Evolutionary conservation across 2,329 filamentous ascomycete species (phyloP).

Genomic region (Xylaria multiplex): DNA sequence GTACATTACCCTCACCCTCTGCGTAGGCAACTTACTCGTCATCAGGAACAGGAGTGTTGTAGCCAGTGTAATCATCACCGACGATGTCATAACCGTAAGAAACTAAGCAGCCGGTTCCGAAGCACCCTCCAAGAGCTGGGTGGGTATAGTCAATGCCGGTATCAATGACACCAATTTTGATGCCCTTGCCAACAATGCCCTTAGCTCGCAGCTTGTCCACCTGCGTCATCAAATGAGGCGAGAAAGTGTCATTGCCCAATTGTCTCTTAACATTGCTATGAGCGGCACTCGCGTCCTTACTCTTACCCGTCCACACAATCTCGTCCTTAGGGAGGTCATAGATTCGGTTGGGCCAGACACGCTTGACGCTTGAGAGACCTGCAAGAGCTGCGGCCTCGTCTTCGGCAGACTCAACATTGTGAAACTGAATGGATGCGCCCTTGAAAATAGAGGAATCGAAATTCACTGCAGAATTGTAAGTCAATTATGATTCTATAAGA

Average conservation of each 20-base stretch:
- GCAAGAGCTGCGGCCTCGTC: slow-evolving; percentile 55
- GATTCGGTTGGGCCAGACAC: slow-evolving; percentile 59
- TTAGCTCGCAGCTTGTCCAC: slow-evolving; percentile 62
- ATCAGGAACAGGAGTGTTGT: slow-evolving; percentile 46
- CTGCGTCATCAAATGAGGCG: slow-evolving; percentile 67
- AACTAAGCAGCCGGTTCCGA: slow-evolving; percentile 68
- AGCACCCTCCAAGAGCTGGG: slow-evolving; percentile 71
- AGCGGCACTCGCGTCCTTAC: slow-evolving; percentile 43
- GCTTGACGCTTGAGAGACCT: slow-evolving; percentile 57
- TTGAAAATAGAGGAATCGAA: slow-evolving; percentile 64
- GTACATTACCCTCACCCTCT: not conserved
- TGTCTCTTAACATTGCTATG: slow-evolving; percentile 48
- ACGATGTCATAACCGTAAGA: slow-evolving; percentile 59
- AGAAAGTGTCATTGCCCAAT: slow-evolving; percentile 53
- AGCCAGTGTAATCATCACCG: slow-evolving; percentile 62
- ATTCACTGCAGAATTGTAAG: slow-evolving; percentile 48
- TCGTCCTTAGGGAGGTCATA: slow-evolving; percentile 58
- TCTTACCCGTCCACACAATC: slow-evolving; percentile 56
- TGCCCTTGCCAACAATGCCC: slow-evolving; percentile 60
- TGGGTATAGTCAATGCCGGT: slow-evolving; percentile 71
- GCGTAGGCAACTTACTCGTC: slow-evolving; percentile 37
- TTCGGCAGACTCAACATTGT: slow-evolving; percentile 57
- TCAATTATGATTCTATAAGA: not conserved
- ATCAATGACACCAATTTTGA: slow-evolving; percentile 65
- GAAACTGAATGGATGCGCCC: slow-evolving; percentile 63